These are phyloP conservation scores for Elsinoe batatas DNA, from an alignment of 2,329 filamentous ascomycete genomes.

Conservation along the genomic window DNA sequence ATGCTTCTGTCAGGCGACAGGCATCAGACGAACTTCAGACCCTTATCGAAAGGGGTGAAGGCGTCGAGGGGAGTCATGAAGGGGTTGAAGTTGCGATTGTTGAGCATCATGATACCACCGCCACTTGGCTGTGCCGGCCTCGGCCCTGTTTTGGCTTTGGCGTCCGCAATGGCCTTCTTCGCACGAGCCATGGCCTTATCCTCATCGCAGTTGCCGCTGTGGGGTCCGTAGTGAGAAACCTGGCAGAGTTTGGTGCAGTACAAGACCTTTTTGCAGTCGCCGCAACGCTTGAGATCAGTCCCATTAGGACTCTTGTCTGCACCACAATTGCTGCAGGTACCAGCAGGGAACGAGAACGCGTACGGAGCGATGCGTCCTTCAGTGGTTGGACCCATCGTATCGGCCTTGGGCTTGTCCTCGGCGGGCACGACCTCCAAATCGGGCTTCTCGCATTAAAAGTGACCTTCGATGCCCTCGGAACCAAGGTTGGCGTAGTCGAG, in stretches of 20 bases:
- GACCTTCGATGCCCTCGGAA: not conserved
- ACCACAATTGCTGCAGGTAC: not conserved
- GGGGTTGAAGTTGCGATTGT: not conserved
- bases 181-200: not conserved
- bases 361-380: not conserved
- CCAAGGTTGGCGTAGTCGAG: not conserved
- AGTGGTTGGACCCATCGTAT: not conserved
- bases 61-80: not conserved
- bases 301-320: not conserved
- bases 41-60: not conserved
- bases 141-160: not conserved
- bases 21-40: too few species aligned
- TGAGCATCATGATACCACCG: not conserved
- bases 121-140: not conserved
- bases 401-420: not conserved
- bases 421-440: not conserved
- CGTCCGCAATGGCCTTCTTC: not conserved
- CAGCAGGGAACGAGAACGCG: not conserved
- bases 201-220: not conserved
- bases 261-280: not conserved
- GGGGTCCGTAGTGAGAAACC: not conserved
- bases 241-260: not conserved
- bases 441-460: not conserved
- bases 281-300: not conserved
- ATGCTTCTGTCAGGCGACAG: too few species aligned